These are phyloP conservation scores for Priceomyces castillae DNA, from an alignment of 805 yeast genomes.

Conservation along the genomic window DNA sequence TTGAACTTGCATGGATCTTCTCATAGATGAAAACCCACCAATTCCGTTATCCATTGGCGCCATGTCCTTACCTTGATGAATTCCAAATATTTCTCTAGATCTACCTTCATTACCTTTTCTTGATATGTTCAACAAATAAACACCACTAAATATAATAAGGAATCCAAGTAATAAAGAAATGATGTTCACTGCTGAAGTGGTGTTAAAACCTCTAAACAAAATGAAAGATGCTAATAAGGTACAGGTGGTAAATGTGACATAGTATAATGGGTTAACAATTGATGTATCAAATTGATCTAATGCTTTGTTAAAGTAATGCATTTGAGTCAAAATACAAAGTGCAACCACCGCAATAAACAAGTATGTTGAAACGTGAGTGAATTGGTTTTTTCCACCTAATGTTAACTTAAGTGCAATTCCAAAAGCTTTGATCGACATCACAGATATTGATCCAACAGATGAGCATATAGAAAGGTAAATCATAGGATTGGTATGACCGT, in stretches of 20 bases:
- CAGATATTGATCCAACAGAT: constrained; percentile 84
- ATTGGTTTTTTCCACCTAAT: constrained; percentile 81
- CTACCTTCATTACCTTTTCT: constrained; percentile 59
- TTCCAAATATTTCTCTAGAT: constrained; percentile 53
- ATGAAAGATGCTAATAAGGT: constrained; percentile 85
- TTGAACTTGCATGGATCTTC: constrained; percentile 69
- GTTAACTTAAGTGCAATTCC: constrained; percentile 89
- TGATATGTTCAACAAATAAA: constrained; percentile 74
- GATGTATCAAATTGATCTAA: constrained; percentile 91
- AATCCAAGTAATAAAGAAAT: constrained; percentile 83
- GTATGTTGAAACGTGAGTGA: constrained; percentile 80
- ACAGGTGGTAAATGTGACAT: constrained; percentile 87
- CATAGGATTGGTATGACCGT: constrained; percentile 82
- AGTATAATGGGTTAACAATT: constrained; percentile 85
- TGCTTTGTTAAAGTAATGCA: constrained; percentile 93
- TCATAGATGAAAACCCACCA: constrained; percentile 65
- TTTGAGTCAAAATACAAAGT: constrained; percentile 81
- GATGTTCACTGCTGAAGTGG: constrained; percentile 73
- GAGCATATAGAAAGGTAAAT: constrained; percentile 88
- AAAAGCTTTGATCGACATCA: constrained; percentile 89
- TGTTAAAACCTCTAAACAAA: constrained; percentile 82
- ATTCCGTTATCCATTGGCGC: constrained; percentile 81
- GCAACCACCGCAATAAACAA: constrained; percentile 75
- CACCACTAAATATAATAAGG: constrained; percentile 83
- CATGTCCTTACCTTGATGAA: constrained; percentile 52